phyloP scores from a whole-genome alignment of 148 eudicot species.

The Chenopodium formosanum region DNA sequence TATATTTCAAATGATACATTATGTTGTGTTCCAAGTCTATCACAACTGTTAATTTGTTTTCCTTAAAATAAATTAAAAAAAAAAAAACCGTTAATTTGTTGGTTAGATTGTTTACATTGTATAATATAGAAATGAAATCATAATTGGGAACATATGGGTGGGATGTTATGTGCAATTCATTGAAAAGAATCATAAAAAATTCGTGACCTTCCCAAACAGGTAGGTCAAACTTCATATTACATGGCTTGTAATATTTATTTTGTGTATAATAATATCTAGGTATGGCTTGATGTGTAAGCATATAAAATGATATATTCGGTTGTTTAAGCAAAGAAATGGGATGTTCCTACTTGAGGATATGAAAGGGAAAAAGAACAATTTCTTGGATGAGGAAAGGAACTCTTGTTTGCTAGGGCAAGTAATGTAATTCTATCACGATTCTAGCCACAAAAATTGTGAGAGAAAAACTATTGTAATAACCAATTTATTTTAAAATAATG shows the following conservation, averaged over 20 bases:
- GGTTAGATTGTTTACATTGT: conserved; percentile 2
- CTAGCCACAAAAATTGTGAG: background rate
- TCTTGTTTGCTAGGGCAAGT: conserved; percentile 23
- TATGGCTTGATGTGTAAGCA: conserved; percentile 12
- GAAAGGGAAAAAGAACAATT: conserved; percentile 18
- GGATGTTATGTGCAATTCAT: conserved; percentile 18
- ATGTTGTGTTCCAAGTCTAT: background rate
- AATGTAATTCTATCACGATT: conserved; percentile 16
- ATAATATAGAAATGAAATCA: background rate
- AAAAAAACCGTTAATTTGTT: background rate
- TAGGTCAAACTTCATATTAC: conserved; percentile 5
- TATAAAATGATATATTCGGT: conserved; percentile 9
- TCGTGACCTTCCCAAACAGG: background rate
- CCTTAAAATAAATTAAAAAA: no score
- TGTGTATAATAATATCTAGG: background rate
- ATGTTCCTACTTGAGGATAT: conserved; percentile 13
- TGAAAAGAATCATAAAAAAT: background rate
- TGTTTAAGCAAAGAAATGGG: conserved; percentile 29
- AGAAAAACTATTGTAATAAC: background rate
- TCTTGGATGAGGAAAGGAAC: conserved; percentile 9
- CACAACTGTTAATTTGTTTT: background rate
- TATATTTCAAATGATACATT: background rate
- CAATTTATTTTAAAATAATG: background rate
- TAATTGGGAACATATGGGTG: conserved; percentile 23
- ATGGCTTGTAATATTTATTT: background rate